phyloP scores from a whole-genome alignment of 2,329 filamentous ascomycete genomes.

The Didymella sp. region DNA sequence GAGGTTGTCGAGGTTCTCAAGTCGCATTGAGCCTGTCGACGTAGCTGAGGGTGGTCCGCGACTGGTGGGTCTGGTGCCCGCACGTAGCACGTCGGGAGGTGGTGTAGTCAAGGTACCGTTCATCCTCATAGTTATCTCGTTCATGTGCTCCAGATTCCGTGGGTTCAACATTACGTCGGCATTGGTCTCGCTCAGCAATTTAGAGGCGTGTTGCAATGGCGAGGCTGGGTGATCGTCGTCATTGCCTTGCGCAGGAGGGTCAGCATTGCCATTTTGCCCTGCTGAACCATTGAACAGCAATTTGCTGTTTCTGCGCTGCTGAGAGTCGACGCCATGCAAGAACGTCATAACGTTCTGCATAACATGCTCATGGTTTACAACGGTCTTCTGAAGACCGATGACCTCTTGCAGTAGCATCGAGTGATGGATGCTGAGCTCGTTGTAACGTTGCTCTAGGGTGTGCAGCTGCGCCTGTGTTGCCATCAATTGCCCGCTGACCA shows the following conservation, averaged over 20 bases:
- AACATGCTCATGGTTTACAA: constrained; percentile 73
- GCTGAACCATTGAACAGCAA: constrained; percentile 47
- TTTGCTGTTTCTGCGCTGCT: constrained; percentile 67
- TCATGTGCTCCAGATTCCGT: constrained; percentile 70
- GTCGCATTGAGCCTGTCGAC: constrained; percentile 61
- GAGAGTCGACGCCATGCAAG: constrained; percentile 68
- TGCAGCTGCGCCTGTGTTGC: constrained; percentile 94
- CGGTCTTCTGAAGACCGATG: constrained; percentile 71
- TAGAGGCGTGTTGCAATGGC: constrained; percentile 71
- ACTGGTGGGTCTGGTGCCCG: constrained; percentile 55
- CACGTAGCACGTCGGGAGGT: constrained; percentile 61
- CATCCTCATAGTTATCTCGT: constrained; percentile 62
- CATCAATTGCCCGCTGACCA: constrained; percentile 85
- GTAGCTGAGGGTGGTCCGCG: constrained; percentile 56
- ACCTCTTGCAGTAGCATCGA: constrained; percentile 70
- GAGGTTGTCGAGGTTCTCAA: constrained; percentile 69
- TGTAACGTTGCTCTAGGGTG: constrained; percentile 81
- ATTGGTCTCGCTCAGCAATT: constrained; percentile 70
- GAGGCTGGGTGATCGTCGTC: constrained; percentile 71
- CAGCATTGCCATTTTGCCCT: constrained; percentile 53
- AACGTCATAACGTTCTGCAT: constrained; percentile 76
- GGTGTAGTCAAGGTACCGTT: constrained; percentile 64
- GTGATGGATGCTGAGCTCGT: constrained; percentile 74
- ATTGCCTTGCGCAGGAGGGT: constrained; percentile 53
- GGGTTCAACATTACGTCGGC: constrained; percentile 70